Conservation (phyloP, 176 grass and related monocot genomes). For the Triticum timopheevii region DNA sequence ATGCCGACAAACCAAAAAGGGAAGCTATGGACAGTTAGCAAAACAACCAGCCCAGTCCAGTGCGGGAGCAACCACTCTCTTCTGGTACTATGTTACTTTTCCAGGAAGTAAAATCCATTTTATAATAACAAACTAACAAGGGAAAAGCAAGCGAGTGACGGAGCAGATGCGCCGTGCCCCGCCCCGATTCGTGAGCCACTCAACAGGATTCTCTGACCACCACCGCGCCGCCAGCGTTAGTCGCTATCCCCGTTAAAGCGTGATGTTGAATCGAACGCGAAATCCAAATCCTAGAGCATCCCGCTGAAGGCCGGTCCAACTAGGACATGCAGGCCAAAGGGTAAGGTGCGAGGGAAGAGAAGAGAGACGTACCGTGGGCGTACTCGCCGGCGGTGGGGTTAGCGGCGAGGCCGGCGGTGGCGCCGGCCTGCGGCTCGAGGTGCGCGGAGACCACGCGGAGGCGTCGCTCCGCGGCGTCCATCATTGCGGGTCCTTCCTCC, state of each 20-base stretch:
- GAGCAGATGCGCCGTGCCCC: not conserved
- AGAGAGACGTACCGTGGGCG: slow-evolving; percentile 43
- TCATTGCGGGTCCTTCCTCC: slow-evolving; percentile 42
- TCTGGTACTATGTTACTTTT: not conserved
- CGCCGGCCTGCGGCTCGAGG: slow-evolving; percentile 28
- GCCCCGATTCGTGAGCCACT: slow-evolving; percentile 4
- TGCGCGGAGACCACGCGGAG: slow-evolving; percentile 63
- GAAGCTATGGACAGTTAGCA: not conserved
- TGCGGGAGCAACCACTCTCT: not conserved
- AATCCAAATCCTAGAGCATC: not conserved
- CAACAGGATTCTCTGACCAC: not conserved
- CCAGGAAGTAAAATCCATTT: not conserved
- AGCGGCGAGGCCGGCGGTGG: slow-evolving; percentile 15
- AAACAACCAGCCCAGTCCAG: not conserved
- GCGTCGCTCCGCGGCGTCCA: slow-evolving; percentile 60
- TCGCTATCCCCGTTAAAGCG: slow-evolving; percentile 6
- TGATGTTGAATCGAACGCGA: not conserved
- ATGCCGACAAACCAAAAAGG: not conserved
- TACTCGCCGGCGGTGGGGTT: slow-evolving; percentile 72
- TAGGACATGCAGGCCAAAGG: not conserved
- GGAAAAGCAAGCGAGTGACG: not conserved
- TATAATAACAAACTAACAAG: not conserved
- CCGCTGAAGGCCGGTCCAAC: not conserved
- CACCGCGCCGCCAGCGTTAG: not conserved
- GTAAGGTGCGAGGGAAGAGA: not conserved